Evolutionary conservation across 2,329 filamentous ascomycete genomes (phyloP).

Genomic region (Keithomyces neogunnii): DNA sequence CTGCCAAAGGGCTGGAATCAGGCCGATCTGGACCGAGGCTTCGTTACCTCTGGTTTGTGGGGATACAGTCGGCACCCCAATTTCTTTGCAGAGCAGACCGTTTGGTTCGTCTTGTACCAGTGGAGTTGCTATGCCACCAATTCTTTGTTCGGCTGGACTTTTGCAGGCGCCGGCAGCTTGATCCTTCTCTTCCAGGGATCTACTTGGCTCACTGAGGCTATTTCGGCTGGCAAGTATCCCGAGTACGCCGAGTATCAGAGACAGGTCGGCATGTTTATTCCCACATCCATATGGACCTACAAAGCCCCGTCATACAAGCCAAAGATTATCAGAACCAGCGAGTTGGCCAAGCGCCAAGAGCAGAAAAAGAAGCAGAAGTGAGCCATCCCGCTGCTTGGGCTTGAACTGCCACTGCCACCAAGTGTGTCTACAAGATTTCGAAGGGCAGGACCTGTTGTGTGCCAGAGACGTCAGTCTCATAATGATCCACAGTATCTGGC

Average conservation of each 20-base stretch:
- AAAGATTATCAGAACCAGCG: constrained; percentile 42
- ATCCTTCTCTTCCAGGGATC: constrained; percentile 82
- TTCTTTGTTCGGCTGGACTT: constrained; percentile 70
- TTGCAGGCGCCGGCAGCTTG: constrained; percentile 59
- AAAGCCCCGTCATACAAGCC: constrained; percentile 27
- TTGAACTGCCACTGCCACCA: no score
- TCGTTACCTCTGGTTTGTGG: constrained; percentile 78
- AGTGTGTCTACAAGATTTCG: background rate
- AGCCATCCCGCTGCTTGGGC: background rate
- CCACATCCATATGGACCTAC: constrained; percentile 41
- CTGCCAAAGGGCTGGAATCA: constrained; percentile 56
- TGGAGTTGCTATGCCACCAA: constrained; percentile 75
- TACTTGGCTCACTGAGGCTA: constrained; percentile 76
- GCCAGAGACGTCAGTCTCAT: background rate
- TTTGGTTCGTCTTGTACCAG: constrained; percentile 83
- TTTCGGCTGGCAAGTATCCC: constrained; percentile 75
- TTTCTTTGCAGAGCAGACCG: constrained; percentile 82
- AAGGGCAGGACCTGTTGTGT: no score
- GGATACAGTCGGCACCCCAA: constrained; percentile 88
- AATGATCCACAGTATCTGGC: background rate
- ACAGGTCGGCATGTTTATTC: constrained; percentile 76
- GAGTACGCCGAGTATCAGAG: constrained; percentile 82
- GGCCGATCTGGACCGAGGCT: constrained; percentile 81
- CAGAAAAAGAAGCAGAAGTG: constrained; percentile 29
- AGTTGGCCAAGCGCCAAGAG: constrained; percentile 36